phyloP scores from a whole-genome alignment of 2,329 filamentous ascomycete species.

The Chaetomiaceae sp. region DNA sequence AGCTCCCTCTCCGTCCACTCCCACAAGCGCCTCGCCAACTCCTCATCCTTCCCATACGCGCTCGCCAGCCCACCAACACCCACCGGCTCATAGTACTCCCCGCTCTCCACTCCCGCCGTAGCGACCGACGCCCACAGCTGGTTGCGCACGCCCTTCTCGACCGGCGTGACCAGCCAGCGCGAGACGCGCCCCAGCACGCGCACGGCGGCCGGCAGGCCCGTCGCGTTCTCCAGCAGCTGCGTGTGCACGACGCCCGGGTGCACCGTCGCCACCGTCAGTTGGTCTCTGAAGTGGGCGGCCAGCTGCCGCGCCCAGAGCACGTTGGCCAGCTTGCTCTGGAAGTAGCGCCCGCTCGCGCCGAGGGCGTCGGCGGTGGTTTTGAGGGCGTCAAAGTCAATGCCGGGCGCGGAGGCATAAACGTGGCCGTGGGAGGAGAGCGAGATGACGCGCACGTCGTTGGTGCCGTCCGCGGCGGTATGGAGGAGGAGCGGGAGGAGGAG shows the following conservation, averaged over 20 bases:
- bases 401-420: neutral
- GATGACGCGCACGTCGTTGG: constrained; percentile 19
- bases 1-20: constrained; percentile 30
- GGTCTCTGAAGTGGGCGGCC: constrained; percentile 25
- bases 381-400: constrained; percentile 13
- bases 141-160: constrained; percentile 32
- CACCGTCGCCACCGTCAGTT: constrained; percentile 23
- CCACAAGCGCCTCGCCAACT: constrained; percentile 25
- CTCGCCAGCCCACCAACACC: constrained; percentile 23
- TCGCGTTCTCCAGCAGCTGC: constrained; percentile 16
- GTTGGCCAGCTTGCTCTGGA: constrained; percentile 33
- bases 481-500: constrained; percentile 27
- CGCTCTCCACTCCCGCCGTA: constrained; percentile 30
- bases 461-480: constrained; percentile 15
- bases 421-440: neutral
- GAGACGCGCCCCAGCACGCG: neutral
- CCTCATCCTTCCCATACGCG: constrained; percentile 20
- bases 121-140: constrained; percentile 40
- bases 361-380: constrained; percentile 5
- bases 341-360: constrained; percentile 24
- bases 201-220: neutral
- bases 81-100: constrained; percentile 32
- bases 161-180: neutral
- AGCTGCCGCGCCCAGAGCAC: constrained; percentile 28
- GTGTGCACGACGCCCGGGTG: constrained; percentile 28